Evolutionary conservation across 805 yeast species (phyloP).

Genomic region (Suhomyces sp.): DNA sequence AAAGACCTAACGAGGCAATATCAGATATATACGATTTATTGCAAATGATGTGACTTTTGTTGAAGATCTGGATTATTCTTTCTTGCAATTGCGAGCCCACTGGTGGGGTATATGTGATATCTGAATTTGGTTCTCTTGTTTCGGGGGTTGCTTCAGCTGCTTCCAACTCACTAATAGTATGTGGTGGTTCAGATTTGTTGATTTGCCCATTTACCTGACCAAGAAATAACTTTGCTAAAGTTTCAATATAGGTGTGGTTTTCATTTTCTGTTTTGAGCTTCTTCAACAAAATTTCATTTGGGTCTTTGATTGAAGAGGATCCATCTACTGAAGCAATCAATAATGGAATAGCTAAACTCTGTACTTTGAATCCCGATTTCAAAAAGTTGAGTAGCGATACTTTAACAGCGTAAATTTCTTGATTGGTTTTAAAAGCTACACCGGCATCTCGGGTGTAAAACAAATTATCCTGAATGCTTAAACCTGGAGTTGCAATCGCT

Average conservation of each 20-base stretch:
- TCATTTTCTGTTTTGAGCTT: slow-evolving; percentile 55
- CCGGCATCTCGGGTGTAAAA: slow-evolving; percentile 74
- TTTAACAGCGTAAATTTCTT: slow-evolving; percentile 39
- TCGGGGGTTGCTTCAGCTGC: slow-evolving; percentile 16
- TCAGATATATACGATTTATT: slow-evolving; percentile 38
- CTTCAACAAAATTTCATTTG: slow-evolving; percentile 50
- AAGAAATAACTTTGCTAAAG: slow-evolving; percentile 45
- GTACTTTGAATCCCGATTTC: slow-evolving; percentile 40
- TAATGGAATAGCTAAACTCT: slow-evolving; percentile 44
- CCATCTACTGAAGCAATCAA: slow-evolving; percentile 65
- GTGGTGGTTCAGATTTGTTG: neutral
- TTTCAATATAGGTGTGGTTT: slow-evolving; percentile 39
- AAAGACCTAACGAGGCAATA: slow-evolving; percentile 59
- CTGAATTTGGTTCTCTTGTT: neutral
- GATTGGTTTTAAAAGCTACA: slow-evolving; percentile 47
- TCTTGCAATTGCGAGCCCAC: slow-evolving; percentile 55
- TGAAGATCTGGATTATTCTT: slow-evolving; percentile 48
- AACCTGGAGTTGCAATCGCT: slow-evolving; percentile 55
- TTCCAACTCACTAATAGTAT: neutral
- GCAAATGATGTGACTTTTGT: slow-evolving; percentile 54
- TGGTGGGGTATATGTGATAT: slow-evolving; percentile 37
- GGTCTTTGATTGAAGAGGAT: slow-evolving; percentile 52
- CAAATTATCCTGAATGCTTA: slow-evolving; percentile 51
- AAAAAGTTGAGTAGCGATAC: slow-evolving; percentile 32
- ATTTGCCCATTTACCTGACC: slow-evolving; percentile 32